These are phyloP conservation scores for Raphanus sativus DNA, from an alignment of 345 rosid species.

Conservation along the genomic window DNA sequence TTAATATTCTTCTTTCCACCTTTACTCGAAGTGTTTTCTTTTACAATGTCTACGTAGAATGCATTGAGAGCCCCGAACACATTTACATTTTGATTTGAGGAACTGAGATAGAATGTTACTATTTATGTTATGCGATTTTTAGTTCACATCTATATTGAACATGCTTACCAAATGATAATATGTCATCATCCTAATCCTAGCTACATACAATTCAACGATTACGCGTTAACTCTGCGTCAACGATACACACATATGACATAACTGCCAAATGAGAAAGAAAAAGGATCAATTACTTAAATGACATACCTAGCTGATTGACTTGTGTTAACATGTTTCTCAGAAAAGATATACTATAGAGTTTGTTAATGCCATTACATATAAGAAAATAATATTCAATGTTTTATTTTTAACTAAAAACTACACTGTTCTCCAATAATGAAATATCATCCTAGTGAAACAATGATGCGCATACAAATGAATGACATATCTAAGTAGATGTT, in stretches of 20 bases:
- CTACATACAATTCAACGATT: not conserved
- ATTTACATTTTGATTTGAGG: not conserved
- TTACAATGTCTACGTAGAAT: not conserved
- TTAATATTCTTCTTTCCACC: slow-evolving; percentile 4
- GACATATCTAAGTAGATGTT: not conserved
- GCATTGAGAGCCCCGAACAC: not conserved
- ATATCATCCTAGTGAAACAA: not conserved
- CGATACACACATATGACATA: not conserved
- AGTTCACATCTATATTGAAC: not conserved
- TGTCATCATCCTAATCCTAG: not conserved
- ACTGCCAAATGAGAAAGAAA: not conserved
- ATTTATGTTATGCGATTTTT: not conserved
- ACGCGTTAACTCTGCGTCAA: not conserved
- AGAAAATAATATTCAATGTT: not conserved
- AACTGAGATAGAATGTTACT: not conserved
- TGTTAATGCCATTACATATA: not conserved
- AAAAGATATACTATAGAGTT: not conserved
- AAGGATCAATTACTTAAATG: not conserved
- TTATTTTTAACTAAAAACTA: too few relatives aligned
- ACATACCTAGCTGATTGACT: too few relatives aligned
- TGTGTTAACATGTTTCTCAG: not conserved
- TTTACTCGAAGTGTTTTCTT: not conserved
- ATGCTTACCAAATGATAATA: not conserved
- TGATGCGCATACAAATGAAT: not conserved
- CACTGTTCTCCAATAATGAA: not conserved